Conservation (phyloP, 352 stramenopile species). For the Pythium utonaiense region DNA sequence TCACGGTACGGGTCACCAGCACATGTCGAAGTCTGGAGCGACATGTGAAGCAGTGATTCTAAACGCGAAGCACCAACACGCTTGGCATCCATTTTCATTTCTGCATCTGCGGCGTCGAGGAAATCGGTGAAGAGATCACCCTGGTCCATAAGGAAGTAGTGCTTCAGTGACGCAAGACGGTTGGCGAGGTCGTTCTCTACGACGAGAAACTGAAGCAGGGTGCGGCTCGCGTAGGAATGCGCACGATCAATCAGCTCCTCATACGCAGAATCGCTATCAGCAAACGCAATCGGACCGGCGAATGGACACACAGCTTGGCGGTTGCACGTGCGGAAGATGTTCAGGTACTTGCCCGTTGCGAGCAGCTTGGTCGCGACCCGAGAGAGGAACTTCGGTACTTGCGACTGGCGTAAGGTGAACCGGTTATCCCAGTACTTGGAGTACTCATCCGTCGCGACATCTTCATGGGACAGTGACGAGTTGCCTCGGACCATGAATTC, state of each 20-base stretch:
- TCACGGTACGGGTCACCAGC: conserved; percentile 88
- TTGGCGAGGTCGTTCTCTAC: conserved; percentile 78
- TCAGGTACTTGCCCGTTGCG: conserved; percentile 91
- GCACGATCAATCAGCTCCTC: conserved; percentile 85
- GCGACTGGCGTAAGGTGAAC: conserved; percentile 72
- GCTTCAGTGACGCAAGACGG: conserved; percentile 89
- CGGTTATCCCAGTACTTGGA: conserved; percentile 89
- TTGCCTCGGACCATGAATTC: conserved; percentile 91
- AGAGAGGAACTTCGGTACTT: conserved; percentile 81
- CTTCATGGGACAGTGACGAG: conserved; percentile 69
- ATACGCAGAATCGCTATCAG: conserved; percentile 62
- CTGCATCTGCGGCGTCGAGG: conserved; percentile 94
- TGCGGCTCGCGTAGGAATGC: conserved; percentile 73
- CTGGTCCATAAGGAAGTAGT: conserved; percentile 98
- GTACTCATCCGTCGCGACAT: conserved; percentile 85
- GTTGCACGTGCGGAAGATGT: conserved; percentile 85
- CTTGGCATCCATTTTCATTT: conserved; percentile 87
- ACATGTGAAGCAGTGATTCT: conserved; percentile 93
- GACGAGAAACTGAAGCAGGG: conserved; percentile 78
- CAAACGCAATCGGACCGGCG: conserved; percentile 60
- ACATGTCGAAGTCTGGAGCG: conserved; percentile 91
- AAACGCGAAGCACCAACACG: conserved; percentile 88
- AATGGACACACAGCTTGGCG: conserved; percentile 79
- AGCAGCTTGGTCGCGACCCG: conserved; percentile 83
- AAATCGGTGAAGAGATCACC: conserved; percentile 99